phyloP scores from a whole-genome alignment of 805 yeast species.

The Peterozyma toletana region DNA sequence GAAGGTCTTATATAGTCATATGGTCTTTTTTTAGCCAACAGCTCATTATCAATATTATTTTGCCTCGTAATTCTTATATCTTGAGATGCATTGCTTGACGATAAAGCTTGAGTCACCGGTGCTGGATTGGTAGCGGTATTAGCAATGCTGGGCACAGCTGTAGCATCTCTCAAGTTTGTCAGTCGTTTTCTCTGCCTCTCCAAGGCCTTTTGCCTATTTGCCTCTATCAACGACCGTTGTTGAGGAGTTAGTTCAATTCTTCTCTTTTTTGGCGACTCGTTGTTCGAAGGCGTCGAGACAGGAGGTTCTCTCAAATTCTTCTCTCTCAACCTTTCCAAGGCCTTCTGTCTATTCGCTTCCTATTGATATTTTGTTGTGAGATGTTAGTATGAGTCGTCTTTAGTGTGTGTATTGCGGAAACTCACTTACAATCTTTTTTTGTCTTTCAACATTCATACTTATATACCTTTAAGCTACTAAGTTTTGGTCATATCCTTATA shows the following conservation, averaged over 20 bases:
- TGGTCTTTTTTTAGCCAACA: constrained; percentile 20
- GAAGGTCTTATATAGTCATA: constrained; percentile 31
- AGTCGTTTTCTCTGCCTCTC: constrained; percentile 20
- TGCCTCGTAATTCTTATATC: background rate
- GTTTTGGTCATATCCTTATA: no score
- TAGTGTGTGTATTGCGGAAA: no score
- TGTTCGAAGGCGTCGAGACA: constrained; percentile 3
- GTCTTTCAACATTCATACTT: constrained; percentile 13
- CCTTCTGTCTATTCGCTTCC: constrained; percentile 61
- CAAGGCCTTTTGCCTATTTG: constrained; percentile 47
- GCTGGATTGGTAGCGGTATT: constrained; percentile 5
- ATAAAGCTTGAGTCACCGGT: background rate
- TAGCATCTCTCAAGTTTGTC: constrained; percentile 15
- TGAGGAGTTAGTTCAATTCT: constrained; percentile 34
- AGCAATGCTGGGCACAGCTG: constrained; percentile 2
- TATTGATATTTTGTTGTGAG: constrained; percentile 11
- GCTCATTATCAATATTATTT: constrained; percentile 4
- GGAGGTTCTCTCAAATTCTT: constrained; percentile 20
- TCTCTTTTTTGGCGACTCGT: constrained; percentile 4
- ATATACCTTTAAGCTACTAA: background rate
- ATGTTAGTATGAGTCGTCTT: constrained; percentile 1
- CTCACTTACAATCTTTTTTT: constrained; percentile 19
- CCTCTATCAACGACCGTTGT: constrained; percentile 40
- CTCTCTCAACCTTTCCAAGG: constrained; percentile 49
- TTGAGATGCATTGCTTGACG: background rate